Percentiles rank a stretch among this genome's conserved stretches.
These are phyloP conservation scores for Tricholoma matsutake DNA, from an alignment of 768 basidiomycete genomes.

Conservation along the genomic window DNA sequence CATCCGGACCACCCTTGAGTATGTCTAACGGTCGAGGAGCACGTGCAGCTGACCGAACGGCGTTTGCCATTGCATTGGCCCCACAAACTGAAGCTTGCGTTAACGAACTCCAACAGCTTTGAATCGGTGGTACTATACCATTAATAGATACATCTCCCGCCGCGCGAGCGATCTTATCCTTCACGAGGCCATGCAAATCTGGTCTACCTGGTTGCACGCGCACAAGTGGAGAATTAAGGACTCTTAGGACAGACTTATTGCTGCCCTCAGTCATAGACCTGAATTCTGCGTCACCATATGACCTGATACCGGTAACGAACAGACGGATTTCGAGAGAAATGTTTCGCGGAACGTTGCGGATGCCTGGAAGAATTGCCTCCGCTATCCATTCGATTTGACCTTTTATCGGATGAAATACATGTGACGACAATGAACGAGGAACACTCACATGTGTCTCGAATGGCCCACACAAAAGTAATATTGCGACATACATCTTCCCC, in stretches of 20 bases:
- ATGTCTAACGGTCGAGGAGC: slow-evolving; percentile 27
- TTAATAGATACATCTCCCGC: slow-evolving; percentile 37
- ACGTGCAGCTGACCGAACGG: slow-evolving; percentile 34
- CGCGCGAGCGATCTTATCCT: slow-evolving; percentile 26
- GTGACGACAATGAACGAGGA: background rate
- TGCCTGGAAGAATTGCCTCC: slow-evolving; percentile 30
- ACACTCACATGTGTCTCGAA: slow-evolving; percentile 37
- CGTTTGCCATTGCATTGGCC: slow-evolving; percentile 29
- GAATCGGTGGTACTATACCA: slow-evolving; percentile 25
- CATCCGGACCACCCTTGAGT: slow-evolving; percentile 33
- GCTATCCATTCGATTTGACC: slow-evolving; percentile 47
- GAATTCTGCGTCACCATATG: slow-evolving; percentile 15
- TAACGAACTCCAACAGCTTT: background rate
- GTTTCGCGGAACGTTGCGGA: slow-evolving; percentile 25
- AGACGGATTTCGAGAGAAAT: slow-evolving; percentile 38
- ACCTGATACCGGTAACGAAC: slow-evolving; percentile 33
- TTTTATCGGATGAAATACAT: slow-evolving; percentile 2
- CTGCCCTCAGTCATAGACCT: background rate
- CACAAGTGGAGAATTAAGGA: slow-evolving; percentile 23
- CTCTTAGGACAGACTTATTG: slow-evolving; percentile 5
- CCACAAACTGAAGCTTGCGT: slow-evolving; percentile 35
- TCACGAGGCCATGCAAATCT: slow-evolving; percentile 26
- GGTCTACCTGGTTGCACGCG: slow-evolving; percentile 30
- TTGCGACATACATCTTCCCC: slow-evolving; percentile 25
- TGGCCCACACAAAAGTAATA: slow-evolving; percentile 42